These are phyloP conservation scores for Tricholoma matsutake DNA, from an alignment of 768 basidiomycete species.

Conservation along the genomic window DNA sequence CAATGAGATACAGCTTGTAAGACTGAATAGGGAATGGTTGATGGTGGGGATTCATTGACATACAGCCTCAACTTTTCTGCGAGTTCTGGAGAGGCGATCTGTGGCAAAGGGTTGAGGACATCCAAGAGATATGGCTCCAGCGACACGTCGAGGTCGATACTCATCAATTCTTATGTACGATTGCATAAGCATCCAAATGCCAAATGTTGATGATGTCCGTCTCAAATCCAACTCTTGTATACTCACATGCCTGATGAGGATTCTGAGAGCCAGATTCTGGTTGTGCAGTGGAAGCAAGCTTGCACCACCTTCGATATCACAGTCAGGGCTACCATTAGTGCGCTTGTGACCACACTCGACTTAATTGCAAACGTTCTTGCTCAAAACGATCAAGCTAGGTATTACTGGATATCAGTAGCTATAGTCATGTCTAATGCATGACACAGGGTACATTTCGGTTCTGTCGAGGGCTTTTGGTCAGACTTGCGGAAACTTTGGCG, in stretches of 20 bases:
- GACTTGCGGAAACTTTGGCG: constrained; percentile 56
- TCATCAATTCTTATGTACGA: background rate
- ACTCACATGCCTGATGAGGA: constrained; percentile 11
- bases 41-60: constrained; percentile 32
- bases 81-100: constrained; percentile 44
- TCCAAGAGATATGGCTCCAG: constrained; percentile 62
- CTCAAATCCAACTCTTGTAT: too few relatives aligned
- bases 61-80: constrained; percentile 38
- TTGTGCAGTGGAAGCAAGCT: constrained; percentile 37
- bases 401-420: constrained; percentile 2
- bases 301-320: constrained; percentile 42
- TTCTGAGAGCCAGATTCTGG: constrained; percentile 7
- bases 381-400: constrained; percentile 40
- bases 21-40: constrained; percentile 60
- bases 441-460: constrained; percentile 24
- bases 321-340: constrained; percentile 26
- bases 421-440: constrained; percentile 2
- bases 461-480: constrained; percentile 51
- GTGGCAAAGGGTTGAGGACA: constrained; percentile 41
- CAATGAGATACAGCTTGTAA: constrained; percentile 63
- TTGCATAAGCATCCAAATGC: background rate
- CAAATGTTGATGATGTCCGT: background rate
- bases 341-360: constrained; percentile 44
- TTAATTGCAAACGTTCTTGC: constrained; percentile 49
- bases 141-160: constrained; percentile 53